Conservation (phyloP, 352 stramenopile genomes). For the Globisporangium spiculum region DNA sequence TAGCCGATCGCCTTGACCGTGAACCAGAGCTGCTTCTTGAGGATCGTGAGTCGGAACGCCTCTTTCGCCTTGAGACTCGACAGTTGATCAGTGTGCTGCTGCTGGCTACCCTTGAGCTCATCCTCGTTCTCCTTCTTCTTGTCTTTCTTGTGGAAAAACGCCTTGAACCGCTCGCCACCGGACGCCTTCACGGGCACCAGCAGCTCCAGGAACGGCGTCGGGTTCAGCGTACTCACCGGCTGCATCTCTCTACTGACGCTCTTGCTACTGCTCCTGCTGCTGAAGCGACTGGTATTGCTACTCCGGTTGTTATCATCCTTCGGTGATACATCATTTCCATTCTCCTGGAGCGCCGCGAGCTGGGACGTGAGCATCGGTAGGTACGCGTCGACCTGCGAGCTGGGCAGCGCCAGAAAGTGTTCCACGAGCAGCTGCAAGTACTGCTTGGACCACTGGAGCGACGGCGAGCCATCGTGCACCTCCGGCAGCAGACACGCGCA, state of each 20-base stretch:
- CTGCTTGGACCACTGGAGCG: slow-evolving; percentile 51
- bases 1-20: slow-evolving; percentile 76
- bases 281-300: slow-evolving; percentile 18
- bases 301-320: slow-evolving; percentile 6
- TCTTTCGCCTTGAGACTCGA: slow-evolving; percentile 23
- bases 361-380: slow-evolving; percentile 60
- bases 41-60: slow-evolving; percentile 52
- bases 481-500: slow-evolving; percentile 62
- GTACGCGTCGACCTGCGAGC: slow-evolving; percentile 58
- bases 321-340: not conserved
- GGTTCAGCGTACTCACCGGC: slow-evolving; percentile 33
- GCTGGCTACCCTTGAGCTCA: slow-evolving; percentile 2
- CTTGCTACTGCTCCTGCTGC: slow-evolving; percentile 8
- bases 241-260: not conserved
- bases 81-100: not conserved
- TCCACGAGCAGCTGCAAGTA: slow-evolving; percentile 70
- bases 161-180: slow-evolving; percentile 21
- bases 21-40: slow-evolving; percentile 78
- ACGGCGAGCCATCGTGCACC: slow-evolving; percentile 62
- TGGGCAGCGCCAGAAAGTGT: slow-evolving; percentile 50
- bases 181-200: slow-evolving; percentile 35
- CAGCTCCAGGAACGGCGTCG: slow-evolving; percentile 56
- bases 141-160: slow-evolving; percentile 25
- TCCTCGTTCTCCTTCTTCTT: slow-evolving; percentile 28
- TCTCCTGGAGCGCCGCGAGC: not conserved